Conservation (phyloP, 2,329 filamentous ascomycete genomes). For the Cladosporium sphaerospermum region DNA sequence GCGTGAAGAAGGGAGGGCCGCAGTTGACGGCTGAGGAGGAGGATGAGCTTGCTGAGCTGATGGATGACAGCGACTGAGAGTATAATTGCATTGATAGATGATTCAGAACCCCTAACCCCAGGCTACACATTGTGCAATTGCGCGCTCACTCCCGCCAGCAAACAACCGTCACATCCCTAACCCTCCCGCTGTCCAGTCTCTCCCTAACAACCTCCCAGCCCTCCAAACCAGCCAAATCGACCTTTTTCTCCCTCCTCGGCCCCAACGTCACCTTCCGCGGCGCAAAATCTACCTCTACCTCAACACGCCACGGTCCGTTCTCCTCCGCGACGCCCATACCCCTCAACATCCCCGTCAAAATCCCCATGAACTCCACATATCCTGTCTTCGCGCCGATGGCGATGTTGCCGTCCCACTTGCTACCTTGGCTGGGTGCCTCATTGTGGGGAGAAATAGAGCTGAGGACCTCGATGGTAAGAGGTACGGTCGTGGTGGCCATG, state of each 20-base stretch:
- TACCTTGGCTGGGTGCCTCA: too few relatives aligned
- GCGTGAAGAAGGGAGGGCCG: constrained; percentile 24
- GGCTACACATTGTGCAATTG: not conserved
- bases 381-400: not conserved
- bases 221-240: not conserved
- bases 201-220: not conserved
- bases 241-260: not conserved
- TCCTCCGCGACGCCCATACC: not conserved
- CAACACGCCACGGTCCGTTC: not conserved
- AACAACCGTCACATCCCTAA: not conserved
- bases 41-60: constrained; percentile 81
- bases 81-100: not conserved
- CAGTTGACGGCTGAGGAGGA: constrained; percentile 81
- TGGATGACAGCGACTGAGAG: constrained; percentile 62
- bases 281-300: too few relatives aligned
- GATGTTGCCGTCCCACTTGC: not conserved
- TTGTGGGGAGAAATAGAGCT: not conserved
- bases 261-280: not conserved
- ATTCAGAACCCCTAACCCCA: not conserved
- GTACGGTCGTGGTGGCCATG: not conserved
- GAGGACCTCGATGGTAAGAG: not conserved
- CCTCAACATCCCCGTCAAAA: not conserved
- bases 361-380: not conserved
- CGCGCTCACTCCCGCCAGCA: not conserved
- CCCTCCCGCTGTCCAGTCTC: not conserved